Conservation (phyloP, 345 rosid genomes). For the Gynandropsis gynandra region DNA sequence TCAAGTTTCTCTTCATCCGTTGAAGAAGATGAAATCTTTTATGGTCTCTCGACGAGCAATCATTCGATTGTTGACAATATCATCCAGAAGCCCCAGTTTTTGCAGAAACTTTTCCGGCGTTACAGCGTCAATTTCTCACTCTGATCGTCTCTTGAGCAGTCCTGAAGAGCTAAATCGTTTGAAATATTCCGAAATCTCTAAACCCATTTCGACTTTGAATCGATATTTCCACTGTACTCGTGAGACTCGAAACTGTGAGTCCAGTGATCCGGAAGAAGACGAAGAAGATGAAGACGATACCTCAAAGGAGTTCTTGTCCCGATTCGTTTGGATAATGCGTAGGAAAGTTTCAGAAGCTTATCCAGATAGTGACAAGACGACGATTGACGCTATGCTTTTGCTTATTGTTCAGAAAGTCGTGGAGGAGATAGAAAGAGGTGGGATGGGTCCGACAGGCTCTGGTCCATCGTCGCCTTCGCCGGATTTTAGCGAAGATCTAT, state of each 20-base stretch:
- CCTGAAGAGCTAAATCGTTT: conserved; percentile 11
- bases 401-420: conserved; percentile 63
- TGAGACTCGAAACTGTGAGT: conserved; percentile 25
- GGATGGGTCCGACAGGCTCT: conserved; percentile 35
- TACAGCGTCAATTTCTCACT: conserved; percentile 21
- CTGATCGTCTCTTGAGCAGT: conserved; percentile 10
- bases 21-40: conserved; percentile 33
- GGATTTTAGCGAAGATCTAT: conserved; percentile 67
- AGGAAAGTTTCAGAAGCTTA: conserved; percentile 55
- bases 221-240: conserved; percentile 38
- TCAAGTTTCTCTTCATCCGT: conserved; percentile 3
- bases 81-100: conserved; percentile 16
- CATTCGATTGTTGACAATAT: conserved; percentile 26
- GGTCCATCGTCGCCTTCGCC: conserved; percentile 23
- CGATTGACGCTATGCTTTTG: conserved; percentile 66
- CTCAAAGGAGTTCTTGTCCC: conserved; percentile 68
- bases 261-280: conserved; percentile 39
- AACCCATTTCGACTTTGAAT: conserved; percentile 16
- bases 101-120: conserved; percentile 25
- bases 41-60: conserved; percentile 31
- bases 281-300: conserved; percentile 46
- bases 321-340: conserved; percentile 78
- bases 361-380: conserved; percentile 50
- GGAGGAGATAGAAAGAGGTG: conserved; percentile 61
- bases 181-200: conserved; percentile 13